Base-by-base conservation (phyloP, 768 basidiomycete genomes). In the Phanerochaete carnosa region DNA sequence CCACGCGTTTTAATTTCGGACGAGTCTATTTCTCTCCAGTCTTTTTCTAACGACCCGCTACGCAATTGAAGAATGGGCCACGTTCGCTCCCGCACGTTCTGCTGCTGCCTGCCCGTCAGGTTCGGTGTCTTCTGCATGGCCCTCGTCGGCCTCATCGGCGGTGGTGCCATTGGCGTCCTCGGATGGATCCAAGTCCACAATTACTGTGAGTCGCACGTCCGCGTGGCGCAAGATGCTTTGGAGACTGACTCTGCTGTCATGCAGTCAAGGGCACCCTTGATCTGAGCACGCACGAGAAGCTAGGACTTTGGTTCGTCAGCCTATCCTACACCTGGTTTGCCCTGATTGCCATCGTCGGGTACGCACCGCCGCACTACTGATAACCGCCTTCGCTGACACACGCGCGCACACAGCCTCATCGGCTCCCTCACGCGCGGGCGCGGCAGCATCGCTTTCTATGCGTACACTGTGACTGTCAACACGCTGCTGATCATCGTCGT, bases 31-130 rank as follows among this genome's bases (percentile, higher is more conserved):
- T 50, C 47, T 13, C 16, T 22, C 46, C 45, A 58, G 29, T 46
- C 37, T 43, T 52, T 30, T 55, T 51, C 47, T 56, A 12, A 49
- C 45, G 53, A 62, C 33, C 43, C 50, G 22, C 50, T 11, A 23
- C 28, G 39, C 61, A 45, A 56, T 25, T 52, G 28, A 50, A 77
- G 72, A 60, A 83, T 83, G 82, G 74, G 65, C 64, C 76, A 80
- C 74, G 76, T 82, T 65, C 81, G 78, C 61, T 79, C 81, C 22
- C 80, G 79, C 64, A 83, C 74, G 67, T 87, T 87, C 72, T 86
- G 83, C 72, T 85, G 81, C 73, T 87, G 84, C 74, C 77, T 87
- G 67, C 86, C 85, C 29, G 85, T 87, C 69, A 79, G 85, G 65
- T 76, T 84, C 57, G 85, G 85, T 61, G 83, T 86, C 45, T 83